These are phyloP conservation scores for Verticillium tricorpus DNA, from an alignment of 2,329 filamentous ascomycete species.

Conservation along the genomic window DNA sequence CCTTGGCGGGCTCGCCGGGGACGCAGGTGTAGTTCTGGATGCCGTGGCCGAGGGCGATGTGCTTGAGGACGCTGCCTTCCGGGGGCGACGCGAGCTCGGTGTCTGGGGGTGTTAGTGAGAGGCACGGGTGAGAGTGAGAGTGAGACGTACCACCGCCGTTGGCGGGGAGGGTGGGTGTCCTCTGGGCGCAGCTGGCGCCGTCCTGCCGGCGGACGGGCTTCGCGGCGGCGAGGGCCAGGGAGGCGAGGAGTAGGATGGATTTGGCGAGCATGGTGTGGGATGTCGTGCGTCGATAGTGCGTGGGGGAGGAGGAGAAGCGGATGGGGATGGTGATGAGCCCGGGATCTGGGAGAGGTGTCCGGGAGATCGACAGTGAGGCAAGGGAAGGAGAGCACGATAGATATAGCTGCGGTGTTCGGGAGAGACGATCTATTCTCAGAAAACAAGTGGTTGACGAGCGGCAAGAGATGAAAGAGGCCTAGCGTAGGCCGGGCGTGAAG, in stretches of 20 bases:
- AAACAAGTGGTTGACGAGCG: neutral
- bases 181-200: slow-evolving; percentile 12
- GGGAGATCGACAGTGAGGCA: neutral
- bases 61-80: slow-evolving; percentile 36
- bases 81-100: slow-evolving; percentile 40
- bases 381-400: neutral
- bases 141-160: slow-evolving; percentile 30
- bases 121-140: slow-evolving; percentile 5
- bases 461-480: slow-evolving; percentile 3
- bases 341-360: neutral
- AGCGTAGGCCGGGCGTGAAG: slow-evolving; percentile 1
- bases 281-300: neutral
- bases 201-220: slow-evolving; percentile 17
- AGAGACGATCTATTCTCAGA: neutral
- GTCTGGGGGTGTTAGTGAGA: slow-evolving; percentile 21
- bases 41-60: slow-evolving; percentile 58
- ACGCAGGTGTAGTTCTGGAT: slow-evolving; percentile 66
- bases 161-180: slow-evolving; percentile 29
- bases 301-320: neutral
- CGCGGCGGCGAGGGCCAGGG: slow-evolving; percentile 25
- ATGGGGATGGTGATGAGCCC: neutral
- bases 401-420: neutral
- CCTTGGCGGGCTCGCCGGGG: slow-evolving; percentile 26
- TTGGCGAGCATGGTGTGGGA: slow-evolving; percentile 19
- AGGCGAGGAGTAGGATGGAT: slow-evolving; percentile 25